Conservation (phyloP, 371 early-diverging fungal genomes). For the Entomophthora muscae region DNA sequence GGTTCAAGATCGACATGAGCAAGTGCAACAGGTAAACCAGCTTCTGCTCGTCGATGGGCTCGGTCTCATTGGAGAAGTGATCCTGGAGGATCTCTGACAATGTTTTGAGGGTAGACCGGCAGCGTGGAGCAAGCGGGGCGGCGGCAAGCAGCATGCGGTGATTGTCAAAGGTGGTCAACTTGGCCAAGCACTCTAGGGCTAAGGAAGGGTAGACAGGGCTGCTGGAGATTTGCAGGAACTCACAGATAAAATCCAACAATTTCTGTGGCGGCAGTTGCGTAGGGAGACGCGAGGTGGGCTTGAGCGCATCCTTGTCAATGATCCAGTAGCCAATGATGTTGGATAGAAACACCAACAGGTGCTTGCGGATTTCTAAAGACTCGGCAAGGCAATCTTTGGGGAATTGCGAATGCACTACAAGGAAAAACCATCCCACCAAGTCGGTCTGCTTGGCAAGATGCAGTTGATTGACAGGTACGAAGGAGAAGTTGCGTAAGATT, state of each 20-base stretch:
- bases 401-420: not conserved
- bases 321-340: not conserved
- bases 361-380: not conserved
- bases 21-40: not conserved
- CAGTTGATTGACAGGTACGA: not conserved
- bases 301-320: not conserved
- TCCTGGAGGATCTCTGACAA: not conserved
- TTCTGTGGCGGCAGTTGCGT: not conserved
- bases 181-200: not conserved
- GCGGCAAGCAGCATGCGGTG: not conserved
- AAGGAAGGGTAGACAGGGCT: not conserved
- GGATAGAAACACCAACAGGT: not conserved
- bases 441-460: not conserved
- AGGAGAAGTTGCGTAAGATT: not conserved
- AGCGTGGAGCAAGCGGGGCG: not conserved
- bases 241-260: not conserved
- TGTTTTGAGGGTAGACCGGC: not conserved
- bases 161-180: not conserved
- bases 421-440: not conserved
- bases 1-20: not conserved
- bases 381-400: not conserved
- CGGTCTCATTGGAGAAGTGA: not conserved
- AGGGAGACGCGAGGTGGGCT: not conserved
- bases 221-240: not conserved
- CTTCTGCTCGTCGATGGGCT: not conserved